Base-by-base conservation (phyloP, 495 filamentous ascomycete species). In the Hypoxylon cercidicola region DNA sequence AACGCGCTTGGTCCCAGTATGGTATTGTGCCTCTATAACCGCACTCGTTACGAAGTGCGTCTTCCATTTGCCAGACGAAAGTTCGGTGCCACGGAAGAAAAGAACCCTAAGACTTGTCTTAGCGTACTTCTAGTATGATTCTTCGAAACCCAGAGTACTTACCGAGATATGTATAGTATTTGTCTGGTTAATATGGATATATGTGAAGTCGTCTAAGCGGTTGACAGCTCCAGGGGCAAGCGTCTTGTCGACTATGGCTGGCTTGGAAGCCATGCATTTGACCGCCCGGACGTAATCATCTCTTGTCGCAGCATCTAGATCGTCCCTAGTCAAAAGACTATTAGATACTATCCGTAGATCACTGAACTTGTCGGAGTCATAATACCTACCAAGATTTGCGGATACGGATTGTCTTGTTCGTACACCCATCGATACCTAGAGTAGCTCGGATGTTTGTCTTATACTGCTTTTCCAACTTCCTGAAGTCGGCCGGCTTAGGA, bases 201-300 rank as follows among this genome's bases (percentile, higher is more conserved):
- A 85, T 34, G 86, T 79, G 56, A 92, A 90, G 70, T 92, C 88
- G 74, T 92, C 90, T 59, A 84, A 23, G 18, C 77, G 66, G 11
- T 70, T 68, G 23, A 75, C 68, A 28, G 76, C 74, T 3, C 77
- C 79, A 15, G 77, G 76, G 45, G 72, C 71, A 64, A 67, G 44
- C 23, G 11, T 68, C 18, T 19, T 71, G 51, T 60, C 79, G 73
- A 54, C 79, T 43, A 71, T 82, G 1, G 86, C 72, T 2, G 88
- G 84, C 70, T 81, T 78, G 28, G 62, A 50, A 57, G 84, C 79
- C 16, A 93, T 60, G 70, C 90, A 92, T 21, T 84, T 77, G 32
- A 92, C 82, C 7, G 89, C 87, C 21, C 80, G 70, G 54, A 88
- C 89, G 69, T 89, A 92, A 19, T 72, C 72, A 46, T 75, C 83